A percentile compares a stretch with the other conserved stretches of the same genome.
phyloP scores from a whole-genome alignment of 495 filamentous ascomycete genomes.

The Xylaria curta region DNA sequence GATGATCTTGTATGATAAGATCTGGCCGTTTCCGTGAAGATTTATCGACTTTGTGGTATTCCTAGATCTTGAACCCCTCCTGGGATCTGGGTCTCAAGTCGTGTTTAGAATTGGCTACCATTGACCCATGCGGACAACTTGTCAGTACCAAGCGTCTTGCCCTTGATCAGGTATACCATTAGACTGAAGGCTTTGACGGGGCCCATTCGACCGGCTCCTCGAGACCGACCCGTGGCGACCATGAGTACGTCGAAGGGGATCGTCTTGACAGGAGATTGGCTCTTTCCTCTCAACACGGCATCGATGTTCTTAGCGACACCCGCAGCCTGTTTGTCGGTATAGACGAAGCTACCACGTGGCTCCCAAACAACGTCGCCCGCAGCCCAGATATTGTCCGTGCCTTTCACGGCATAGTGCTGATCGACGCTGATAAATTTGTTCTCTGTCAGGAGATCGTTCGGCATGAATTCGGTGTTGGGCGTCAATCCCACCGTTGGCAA shows the following conservation, averaged over 20 bases:
- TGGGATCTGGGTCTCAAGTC: background rate
- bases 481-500: conserved; percentile 66
- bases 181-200: conserved; percentile 47
- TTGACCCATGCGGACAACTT: conserved; percentile 45
- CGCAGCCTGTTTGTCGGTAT: conserved; percentile 56
- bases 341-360: conserved; percentile 52
- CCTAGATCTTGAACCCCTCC: background rate
- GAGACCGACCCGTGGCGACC: conserved; percentile 46
- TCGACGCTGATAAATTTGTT: conserved; percentile 63
- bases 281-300: conserved; percentile 43
- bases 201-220: conserved; percentile 49
- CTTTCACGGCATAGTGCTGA: conserved; percentile 58
- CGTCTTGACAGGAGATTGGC: conserved; percentile 45
- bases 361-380: conserved; percentile 58
- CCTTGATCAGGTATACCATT: conserved; percentile 52
- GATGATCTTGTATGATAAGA: background rate
- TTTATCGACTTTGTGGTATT: background rate
- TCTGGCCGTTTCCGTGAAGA: background rate
- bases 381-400: conserved; percentile 56
- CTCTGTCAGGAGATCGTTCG: conserved; percentile 54
- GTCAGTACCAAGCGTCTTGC: conserved; percentile 45
- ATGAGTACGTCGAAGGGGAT: conserved; percentile 51
- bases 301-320: conserved; percentile 54
- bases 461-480: conserved; percentile 68
- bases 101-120: conserved; percentile 44